phyloP scores from a whole-genome alignment of 805 yeast genomes.

The Ogataea salicorniae region DNA sequence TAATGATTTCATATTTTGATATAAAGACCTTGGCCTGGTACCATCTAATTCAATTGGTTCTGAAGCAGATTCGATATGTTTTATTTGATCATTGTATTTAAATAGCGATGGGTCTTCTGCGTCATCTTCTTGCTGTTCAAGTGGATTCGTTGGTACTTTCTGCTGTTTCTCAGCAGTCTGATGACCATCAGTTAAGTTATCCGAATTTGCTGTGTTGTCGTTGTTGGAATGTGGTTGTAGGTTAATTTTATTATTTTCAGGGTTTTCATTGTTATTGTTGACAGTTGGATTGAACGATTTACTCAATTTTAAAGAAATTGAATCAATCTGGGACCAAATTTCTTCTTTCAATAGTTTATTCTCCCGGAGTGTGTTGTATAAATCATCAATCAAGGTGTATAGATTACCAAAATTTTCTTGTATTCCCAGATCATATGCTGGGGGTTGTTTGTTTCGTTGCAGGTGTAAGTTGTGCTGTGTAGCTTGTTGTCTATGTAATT shows the following conservation, averaged over 20 bases:
- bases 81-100: conserved; percentile 6
- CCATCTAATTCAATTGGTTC: not conserved
- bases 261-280: no score
- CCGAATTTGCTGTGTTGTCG: not conserved
- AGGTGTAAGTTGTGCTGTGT: conserved; percentile 5
- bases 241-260: not conserved
- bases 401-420: conserved; percentile 18
- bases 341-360: conserved; percentile 20
- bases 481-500: not conserved
- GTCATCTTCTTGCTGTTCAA: not conserved
- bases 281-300: conserved; percentile 3
- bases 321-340: conserved; percentile 24
- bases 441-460: not conserved
- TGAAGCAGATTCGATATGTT: not conserved
- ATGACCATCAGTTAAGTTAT: not conserved
- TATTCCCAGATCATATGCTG: conserved; percentile 10
- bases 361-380: conserved; percentile 13
- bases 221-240: not conserved
- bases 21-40: not conserved
- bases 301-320: conserved; percentile 9
- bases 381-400: conserved; percentile 20
- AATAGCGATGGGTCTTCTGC: conserved; percentile 5
- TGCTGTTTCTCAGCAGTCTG: not conserved
- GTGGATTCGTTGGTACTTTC: not conserved
- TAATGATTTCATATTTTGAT: conserved; percentile 1